Evolutionary conservation across 768 basidiomycete genomes (phyloP), one percentile per base, ranked within the genome.

Genomic region (Termitomyces sp.): DNA sequence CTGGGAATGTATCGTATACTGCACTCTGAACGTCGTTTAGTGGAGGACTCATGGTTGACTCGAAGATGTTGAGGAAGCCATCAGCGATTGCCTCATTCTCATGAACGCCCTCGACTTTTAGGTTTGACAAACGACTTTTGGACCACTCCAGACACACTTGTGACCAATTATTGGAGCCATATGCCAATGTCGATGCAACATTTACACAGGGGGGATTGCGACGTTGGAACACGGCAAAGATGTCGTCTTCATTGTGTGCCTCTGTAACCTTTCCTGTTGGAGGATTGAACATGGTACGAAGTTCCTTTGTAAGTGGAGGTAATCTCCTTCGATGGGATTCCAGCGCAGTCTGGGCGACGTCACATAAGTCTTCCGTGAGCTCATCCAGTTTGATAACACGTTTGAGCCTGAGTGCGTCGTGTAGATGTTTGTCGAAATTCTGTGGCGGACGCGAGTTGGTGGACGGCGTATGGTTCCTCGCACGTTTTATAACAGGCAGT

Each of bases 121-220:
- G 36, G 1, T 6, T 36, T 6, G 20, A 40, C 16, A 39, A 46
- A 36, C 22, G 44, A 28, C 15, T 15, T 15, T 24, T 46, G 32
- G 54, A 50, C 50, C 58, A 64, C 15, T 22, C 5, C 7, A 66
- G 42, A 15, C 24, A 36, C 0, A 28, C 33, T 6, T n/a, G 2
- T 12, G 15, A 53, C 60, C 63, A 62, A 60, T 61, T 58, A 11
- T 20, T 1, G 3, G 50, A 32, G 2, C 28, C 53, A 35, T 59
- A 59, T 5, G 56, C 58, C n/a, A 66, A 42, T 4, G 63, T 62
- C 16, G 58, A 55, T 24, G 63, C 66, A n/a, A 66, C 49, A n/a
- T 36, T 11, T 3, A n/a, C 13, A 24, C 66, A 64, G 15, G 52
- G 36, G 1, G 7, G 13, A 3, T 40, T 63, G 32, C 49, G 48